Percentiles rank a stretch among this genome's conserved stretches.
These are phyloP conservation scores for Liriodendron chinense DNA, from an alignment of 164 flowering plant species.

Conservation along the genomic window DNA sequence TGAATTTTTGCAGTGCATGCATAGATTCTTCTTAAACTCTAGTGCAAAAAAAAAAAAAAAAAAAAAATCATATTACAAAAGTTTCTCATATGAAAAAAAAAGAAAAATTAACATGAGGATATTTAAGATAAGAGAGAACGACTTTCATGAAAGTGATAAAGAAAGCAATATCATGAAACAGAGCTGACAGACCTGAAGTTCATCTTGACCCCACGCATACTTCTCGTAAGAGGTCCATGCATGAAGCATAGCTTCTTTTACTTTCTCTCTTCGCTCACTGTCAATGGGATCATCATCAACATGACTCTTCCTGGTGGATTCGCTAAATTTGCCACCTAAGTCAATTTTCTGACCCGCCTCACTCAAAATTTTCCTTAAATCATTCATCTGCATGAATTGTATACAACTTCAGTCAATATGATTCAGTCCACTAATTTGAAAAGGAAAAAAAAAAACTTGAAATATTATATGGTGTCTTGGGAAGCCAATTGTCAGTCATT, in stretches of 20 bases:
- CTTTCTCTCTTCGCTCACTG: constrained; percentile 67
- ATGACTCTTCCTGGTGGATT: constrained; percentile 15
- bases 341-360: constrained; percentile 20
- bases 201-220: constrained; percentile 99
- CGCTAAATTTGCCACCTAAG: constrained; percentile 8
- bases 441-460: background rate
- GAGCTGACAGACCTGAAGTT: constrained; percentile 71
- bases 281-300: constrained; percentile 62
- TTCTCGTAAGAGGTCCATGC: constrained; percentile 95
- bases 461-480: background rate
- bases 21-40: too few relatives aligned
- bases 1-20: too few relatives aligned
- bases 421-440: background rate
- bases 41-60: too few relatives aligned
- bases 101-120: background rate
- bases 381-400: constrained; percentile 47
- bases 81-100: too few relatives aligned
- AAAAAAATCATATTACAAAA: too few relatives aligned
- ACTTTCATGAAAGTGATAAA: background rate
- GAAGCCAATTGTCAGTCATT: background rate
- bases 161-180: background rate
- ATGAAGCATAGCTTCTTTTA: constrained; percentile 97
- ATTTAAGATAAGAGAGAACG: background rate
- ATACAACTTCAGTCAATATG: background rate
- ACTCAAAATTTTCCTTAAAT: constrained; percentile 29